These are phyloP conservation scores for Mortierella hygrophila DNA, from an alignment of 192 early-diverging fungal genomes.

Conservation along the genomic window DNA sequence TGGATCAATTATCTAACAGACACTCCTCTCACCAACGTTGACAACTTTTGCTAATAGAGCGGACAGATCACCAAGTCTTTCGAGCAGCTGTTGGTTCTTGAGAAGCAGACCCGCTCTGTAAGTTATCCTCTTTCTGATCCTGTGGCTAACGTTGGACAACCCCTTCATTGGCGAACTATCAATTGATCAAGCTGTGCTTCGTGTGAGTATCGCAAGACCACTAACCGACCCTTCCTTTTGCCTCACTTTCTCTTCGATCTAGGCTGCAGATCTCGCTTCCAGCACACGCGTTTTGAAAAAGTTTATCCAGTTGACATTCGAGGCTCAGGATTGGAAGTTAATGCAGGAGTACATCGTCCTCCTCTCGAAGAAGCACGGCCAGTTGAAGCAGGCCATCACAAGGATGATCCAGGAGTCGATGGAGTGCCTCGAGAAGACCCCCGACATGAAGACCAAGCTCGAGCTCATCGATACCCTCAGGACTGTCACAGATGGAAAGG, in stretches of 20 bases:
- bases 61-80: conserved; percentile 87
- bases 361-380: conserved; percentile 97
- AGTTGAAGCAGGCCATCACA: conserved; percentile 93
- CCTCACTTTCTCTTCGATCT: neutral
- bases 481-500: conserved; percentile 97
- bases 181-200: neutral
- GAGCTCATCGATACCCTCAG: conserved; percentile 95
- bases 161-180: neutral
- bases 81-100: conserved; percentile 86
- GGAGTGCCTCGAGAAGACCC: conserved; percentile 88
- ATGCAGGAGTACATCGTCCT: conserved; percentile 93
- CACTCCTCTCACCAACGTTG: neutral
- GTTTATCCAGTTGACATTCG: conserved; percentile 80
- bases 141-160: neutral
- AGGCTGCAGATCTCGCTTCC: conserved; percentile 91
- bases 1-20: neutral
- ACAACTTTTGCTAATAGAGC: conserved; percentile 47
- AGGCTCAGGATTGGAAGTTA: conserved; percentile 86
- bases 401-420: conserved; percentile 97
- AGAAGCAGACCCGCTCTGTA: conserved; percentile 97
- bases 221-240: neutral
- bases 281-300: conserved; percentile 88
- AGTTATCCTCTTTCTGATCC: neutral
- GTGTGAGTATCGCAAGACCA: neutral
- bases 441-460: conserved; percentile 83